A percentile compares a stretch with the other conserved stretches of the same genome.
Evolutionary conservation across 257 asterid genomes (phyloP).

Genomic region (Primulina huaijiensis): DNA sequence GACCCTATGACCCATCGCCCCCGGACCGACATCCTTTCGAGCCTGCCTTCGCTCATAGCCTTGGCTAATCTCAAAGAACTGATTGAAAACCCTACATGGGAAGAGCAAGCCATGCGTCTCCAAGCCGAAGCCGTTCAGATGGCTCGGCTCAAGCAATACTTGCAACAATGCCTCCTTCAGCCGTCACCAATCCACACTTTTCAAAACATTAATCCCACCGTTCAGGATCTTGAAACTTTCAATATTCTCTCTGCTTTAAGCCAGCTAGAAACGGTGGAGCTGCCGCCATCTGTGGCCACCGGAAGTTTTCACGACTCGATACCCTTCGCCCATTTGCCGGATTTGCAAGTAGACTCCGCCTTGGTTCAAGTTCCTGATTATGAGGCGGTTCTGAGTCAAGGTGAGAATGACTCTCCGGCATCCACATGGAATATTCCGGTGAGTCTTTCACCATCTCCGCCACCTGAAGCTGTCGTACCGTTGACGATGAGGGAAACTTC

Average conservation of each 20-base stretch:
- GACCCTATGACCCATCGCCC: constrained; percentile 91
- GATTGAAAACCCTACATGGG: constrained; percentile 54
- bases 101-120: constrained; percentile 57
- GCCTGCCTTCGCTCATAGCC: constrained; percentile 70
- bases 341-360: constrained; percentile 31
- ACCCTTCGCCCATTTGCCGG: constrained; percentile 57
- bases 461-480: constrained; percentile 23
- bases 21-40: constrained; percentile 62
- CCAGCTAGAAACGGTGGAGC: constrained; percentile 28
- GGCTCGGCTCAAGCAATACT: constrained; percentile 58
- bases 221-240: constrained; percentile 28
- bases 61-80: constrained; percentile 59
- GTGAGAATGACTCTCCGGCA: constrained; percentile 33
- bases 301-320: constrained; percentile 33
- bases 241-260: constrained; percentile 27
- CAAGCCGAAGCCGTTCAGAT: constrained; percentile 57
- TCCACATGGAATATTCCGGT: constrained; percentile 32
- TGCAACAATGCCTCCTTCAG: constrained; percentile 51
- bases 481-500: constrained; percentile 28
- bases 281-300: constrained; percentile 26
- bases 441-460: constrained; percentile 27
- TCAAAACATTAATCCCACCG: constrained; percentile 15
- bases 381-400: constrained; percentile 19
- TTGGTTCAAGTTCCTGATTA: constrained; percentile 26
- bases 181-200: constrained; percentile 26